Percentiles rank a stretch among this genome's conserved stretches.
Conservation (phyloP, 345 rosid species). For the Citrus reticulata region DNA sequence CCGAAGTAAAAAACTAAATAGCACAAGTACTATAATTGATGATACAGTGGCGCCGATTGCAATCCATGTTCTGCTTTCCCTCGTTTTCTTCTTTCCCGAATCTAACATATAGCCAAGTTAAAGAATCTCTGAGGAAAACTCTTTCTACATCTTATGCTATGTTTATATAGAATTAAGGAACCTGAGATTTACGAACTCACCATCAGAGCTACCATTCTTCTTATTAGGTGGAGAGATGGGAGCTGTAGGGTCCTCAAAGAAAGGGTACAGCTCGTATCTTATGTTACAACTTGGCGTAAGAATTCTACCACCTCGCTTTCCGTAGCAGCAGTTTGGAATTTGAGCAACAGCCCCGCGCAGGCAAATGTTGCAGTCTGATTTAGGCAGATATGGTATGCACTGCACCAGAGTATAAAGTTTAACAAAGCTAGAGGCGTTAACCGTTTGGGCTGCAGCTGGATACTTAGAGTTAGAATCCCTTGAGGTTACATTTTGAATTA, state of each 20-base stretch:
- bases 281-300: constrained; percentile 12
- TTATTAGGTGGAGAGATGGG: not conserved
- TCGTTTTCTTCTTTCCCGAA: not conserved
- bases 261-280: constrained; percentile 9
- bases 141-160: not conserved
- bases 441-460: not conserved
- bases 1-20: not conserved
- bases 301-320: not conserved
- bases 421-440: not conserved
- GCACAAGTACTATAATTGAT: not conserved
- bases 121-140: not conserved
- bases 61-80: not conserved
- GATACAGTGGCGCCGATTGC: constrained; percentile 5
- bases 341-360: accelerated
- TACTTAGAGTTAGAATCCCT: too few relatives aligned
- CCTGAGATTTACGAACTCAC: not conserved
- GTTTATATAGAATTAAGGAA: not conserved
- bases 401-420: not conserved
- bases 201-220: not conserved
- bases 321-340: not conserved
- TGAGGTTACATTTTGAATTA: not conserved
- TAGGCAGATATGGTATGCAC: not conserved
- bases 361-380: not conserved
- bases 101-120: not conserved
- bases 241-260: not conserved